phyloP scores from a whole-genome alignment of 116 monocot genomes.

The Phalaenopsis hybrid region DNA sequence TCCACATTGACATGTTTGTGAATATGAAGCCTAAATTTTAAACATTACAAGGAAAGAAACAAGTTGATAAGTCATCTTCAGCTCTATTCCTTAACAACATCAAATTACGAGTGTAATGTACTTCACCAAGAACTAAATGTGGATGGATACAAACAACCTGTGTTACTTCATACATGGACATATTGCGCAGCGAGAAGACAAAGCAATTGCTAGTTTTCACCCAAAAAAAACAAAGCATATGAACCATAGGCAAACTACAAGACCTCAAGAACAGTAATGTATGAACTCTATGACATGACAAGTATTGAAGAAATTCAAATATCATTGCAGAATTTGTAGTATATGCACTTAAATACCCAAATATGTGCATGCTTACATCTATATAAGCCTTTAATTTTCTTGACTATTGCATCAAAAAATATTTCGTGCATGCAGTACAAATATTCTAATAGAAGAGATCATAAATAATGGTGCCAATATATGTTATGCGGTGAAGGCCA shows the following conservation, averaged over 20 bases:
- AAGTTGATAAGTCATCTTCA: constrained; percentile 1
- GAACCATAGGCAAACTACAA: background rate
- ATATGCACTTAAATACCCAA: background rate
- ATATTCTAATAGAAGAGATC: too few species aligned
- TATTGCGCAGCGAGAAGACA: too few species aligned
- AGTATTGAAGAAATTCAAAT: background rate
- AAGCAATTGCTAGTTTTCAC: background rate
- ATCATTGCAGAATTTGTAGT: background rate
- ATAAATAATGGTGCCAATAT: too few species aligned
- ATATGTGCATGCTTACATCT: too few species aligned
- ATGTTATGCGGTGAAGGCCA: too few species aligned
- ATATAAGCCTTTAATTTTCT: too few species aligned
- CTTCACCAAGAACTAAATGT: too few species aligned
- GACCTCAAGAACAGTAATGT: background rate
- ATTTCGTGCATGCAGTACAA: too few species aligned
- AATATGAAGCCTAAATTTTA: background rate
- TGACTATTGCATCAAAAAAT: too few species aligned
- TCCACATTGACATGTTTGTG: background rate
- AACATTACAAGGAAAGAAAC: background rate
- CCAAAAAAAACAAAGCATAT: background rate
- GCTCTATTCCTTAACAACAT: background rate
- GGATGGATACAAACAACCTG: too few species aligned
- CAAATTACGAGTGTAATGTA: too few species aligned
- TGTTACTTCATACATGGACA: background rate
- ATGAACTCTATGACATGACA: background rate